A percentile compares a stretch with the other conserved stretches of the same genome.
These are phyloP conservation scores for Phytopythium cucurbitacearum DNA, from an alignment of 352 stramenopile genomes.

Conservation along the genomic window DNA sequence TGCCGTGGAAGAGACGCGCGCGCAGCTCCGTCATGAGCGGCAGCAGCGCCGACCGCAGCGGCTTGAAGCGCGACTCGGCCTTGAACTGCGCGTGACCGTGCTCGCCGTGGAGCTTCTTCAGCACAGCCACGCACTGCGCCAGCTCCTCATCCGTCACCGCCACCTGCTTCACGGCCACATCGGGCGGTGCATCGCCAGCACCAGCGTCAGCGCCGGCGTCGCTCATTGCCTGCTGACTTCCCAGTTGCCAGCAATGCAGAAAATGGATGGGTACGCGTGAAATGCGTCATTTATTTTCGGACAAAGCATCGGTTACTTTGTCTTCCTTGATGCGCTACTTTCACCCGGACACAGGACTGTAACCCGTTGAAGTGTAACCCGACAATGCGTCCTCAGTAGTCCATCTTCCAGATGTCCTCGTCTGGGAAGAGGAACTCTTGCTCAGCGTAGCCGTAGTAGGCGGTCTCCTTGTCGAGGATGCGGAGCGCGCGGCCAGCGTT, in stretches of 20 bases:
- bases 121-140: constrained; percentile 42
- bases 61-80: constrained; percentile 44
- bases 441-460: constrained; percentile 1
- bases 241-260: too few relatives aligned
- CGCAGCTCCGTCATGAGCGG: constrained; percentile 59
- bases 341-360: not conserved
- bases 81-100: constrained; percentile 45
- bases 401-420: constrained; percentile 2
- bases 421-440: constrained; percentile 1
- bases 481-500: not conserved
- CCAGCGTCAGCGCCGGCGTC: not conserved
- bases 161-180: not conserved
- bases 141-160: constrained; percentile 51
- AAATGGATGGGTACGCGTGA: not conserved
- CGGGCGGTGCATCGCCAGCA: not conserved
- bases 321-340: not conserved
- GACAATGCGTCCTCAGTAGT: too few relatives aligned
- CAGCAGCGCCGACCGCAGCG: constrained; percentile 52
- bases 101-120: constrained; percentile 49
- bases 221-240: constrained; percentile 5
- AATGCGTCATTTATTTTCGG: not conserved
- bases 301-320: not conserved
- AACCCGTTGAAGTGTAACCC: too few relatives aligned
- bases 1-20: constrained; percentile 57
- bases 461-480: not conserved